phyloP scores from a whole-genome alignment of 306 rosid species.

The Vigna nakashimae region DNA sequence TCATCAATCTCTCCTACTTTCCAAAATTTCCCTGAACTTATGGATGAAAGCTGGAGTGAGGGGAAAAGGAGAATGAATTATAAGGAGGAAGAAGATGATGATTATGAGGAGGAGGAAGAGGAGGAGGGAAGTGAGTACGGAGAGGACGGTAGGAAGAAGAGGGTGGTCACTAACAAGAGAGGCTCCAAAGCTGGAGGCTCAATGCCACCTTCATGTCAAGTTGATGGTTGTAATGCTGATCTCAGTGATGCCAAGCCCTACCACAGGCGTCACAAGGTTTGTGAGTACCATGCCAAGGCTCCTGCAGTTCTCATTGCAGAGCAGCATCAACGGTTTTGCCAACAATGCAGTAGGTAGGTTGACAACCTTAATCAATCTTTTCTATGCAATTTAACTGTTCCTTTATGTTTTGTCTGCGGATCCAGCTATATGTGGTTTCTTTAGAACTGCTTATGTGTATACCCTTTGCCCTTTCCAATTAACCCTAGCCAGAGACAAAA shows the following conservation, averaged over 20 bases:
- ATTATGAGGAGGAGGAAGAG: constrained; percentile 50
- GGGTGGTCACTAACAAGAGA: constrained; percentile 46
- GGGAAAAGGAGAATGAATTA: constrained; percentile 62
- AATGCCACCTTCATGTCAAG: constrained; percentile 65
- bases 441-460: not conserved
- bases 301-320: constrained; percentile 60
- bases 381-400: not conserved
- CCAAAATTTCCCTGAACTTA: constrained; percentile 31
- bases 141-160: constrained; percentile 62
- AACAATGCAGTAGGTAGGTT: constrained; percentile 96
- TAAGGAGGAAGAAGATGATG: constrained; percentile 49
- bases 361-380: constrained; percentile 56
- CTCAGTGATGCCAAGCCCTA: constrained; percentile 72
- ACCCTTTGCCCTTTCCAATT: not conserved
- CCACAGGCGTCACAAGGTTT: constrained; percentile 89
- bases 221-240: constrained; percentile 74
- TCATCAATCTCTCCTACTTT: not conserved
- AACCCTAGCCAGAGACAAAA: constrained; percentile 28
- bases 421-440: not conserved
- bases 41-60: constrained; percentile 64
- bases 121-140: constrained; percentile 43
- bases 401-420: not conserved
- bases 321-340: constrained; percentile 81
- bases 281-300: constrained; percentile 88
- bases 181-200: constrained; percentile 61